phyloP scores from a whole-genome alignment of 768 basidiomycete genomes.

The Holtermannia corniformis region DNA sequence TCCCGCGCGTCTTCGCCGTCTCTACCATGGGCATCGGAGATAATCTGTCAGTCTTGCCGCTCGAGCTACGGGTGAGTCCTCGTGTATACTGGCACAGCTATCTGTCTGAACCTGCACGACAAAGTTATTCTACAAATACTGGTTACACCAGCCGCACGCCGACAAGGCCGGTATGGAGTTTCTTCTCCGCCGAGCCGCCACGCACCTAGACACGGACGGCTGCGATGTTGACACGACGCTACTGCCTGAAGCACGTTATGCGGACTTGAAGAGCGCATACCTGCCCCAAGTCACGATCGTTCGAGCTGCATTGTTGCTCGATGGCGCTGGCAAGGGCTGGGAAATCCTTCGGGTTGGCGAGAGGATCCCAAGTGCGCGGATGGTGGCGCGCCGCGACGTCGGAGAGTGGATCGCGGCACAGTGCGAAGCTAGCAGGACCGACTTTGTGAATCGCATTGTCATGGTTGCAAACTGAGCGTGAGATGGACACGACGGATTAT shows the following conservation, averaged over 20 bases:
- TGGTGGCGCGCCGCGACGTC: no score
- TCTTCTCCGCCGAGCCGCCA: conserved; percentile 9
- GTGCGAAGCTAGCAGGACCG: no score
- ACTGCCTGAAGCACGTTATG: not conserved
- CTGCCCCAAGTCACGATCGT: conserved; percentile 15
- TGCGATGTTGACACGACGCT: not conserved
- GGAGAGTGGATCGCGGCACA: no score
- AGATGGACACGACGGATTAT: no score
- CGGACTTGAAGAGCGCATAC: not conserved
- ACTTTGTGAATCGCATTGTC: no score
- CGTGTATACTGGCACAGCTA: not conserved
- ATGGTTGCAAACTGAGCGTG: no score
- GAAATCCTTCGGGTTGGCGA: no score
- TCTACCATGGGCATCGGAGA: conserved; percentile 19
- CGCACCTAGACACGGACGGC: not conserved
- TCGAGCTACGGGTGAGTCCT: conserved; percentile 10
- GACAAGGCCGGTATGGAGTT: conserved; percentile 15
- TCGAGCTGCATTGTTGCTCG: conserved; percentile 11
- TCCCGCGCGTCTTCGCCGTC: conserved; percentile 8
- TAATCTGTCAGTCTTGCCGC: conserved; percentile 12
- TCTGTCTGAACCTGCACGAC: not conserved
- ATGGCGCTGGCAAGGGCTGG: not conserved
- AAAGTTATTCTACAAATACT: conserved; percentile 10
- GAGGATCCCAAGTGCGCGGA: no score
- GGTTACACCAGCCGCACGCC: conserved; percentile 10